phyloP scores from a whole-genome alignment of 1,284 basidiomycete genomes.

The Bondarzewia mesenterica region DNA sequence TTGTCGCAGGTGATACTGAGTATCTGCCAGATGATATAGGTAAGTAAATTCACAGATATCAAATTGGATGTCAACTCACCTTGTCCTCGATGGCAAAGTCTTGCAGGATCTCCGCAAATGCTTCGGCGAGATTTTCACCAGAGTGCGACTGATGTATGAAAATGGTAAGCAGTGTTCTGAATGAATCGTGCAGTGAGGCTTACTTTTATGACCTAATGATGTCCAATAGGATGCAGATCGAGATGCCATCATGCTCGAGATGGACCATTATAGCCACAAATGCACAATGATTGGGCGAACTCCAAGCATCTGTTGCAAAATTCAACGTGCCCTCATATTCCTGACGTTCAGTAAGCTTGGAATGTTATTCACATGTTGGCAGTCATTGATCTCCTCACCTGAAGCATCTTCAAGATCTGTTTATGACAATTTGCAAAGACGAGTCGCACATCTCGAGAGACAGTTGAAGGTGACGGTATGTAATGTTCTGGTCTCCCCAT shows the following conservation, averaged over 20 bases:
- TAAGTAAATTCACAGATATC: background rate
- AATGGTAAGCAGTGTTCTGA: no score
- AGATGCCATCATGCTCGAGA: slow-evolving; percentile 17
- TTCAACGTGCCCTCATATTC: slow-evolving; percentile 12
- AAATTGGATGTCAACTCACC: background rate
- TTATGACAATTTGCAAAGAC: slow-evolving; percentile 1
- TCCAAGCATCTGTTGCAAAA: slow-evolving; percentile 25
- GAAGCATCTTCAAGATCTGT: background rate
- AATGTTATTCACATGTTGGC: background rate
- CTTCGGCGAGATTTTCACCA: background rate
- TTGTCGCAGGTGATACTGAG: no score
- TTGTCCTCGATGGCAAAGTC: slow-evolving; percentile 2
- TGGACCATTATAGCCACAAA: slow-evolving; percentile 20
- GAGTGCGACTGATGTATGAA: background rate
- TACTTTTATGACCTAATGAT: no score
- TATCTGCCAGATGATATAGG: background rate
- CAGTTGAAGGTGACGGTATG: slow-evolving; percentile 13
- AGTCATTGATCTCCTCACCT: slow-evolving; percentile 7
- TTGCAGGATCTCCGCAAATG: background rate
- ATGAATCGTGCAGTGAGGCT: no score
- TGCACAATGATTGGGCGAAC: slow-evolving; percentile 21
- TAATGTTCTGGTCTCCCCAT: slow-evolving; percentile 15
- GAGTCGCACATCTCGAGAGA: slow-evolving; percentile 11
- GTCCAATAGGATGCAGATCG: slow-evolving; percentile 15
- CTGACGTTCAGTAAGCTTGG: no score